Base-by-base conservation (phyloP, 1,139 yeast genomes). In the Nakaseomyces uthaithaninus region DNA sequence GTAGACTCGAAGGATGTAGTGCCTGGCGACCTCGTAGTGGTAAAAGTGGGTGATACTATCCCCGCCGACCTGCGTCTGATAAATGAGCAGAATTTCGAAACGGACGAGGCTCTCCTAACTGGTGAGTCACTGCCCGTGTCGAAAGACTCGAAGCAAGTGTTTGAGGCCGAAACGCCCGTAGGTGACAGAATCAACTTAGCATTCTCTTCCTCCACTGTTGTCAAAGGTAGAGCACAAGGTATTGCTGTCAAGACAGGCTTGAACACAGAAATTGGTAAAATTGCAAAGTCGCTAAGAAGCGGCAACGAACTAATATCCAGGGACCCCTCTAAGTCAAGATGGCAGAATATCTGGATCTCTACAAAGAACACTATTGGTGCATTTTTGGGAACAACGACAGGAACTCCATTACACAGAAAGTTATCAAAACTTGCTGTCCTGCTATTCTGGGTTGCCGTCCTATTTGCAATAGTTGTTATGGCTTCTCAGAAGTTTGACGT, bases 351-450 rank as follows among this genome's bases (percentile, higher is more conserved):
- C 7, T 48, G 48, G 41, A 39, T 47, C 7, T 69, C 85, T 6
- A 44, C 67, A 30, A 70, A 70, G 47, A 73, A 74, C 50, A 65
- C 76, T 33, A 55, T 75, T 44, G 83, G 86, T 42, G 75, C 80
- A 42, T 72, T 86, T 48, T 68, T 85, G 49, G 95, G 95, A 40
- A 73, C 80, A 16, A 74, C 74, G 39, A 75, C 71, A 11, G 95
- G 93, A 60, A 93, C 98, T 9, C 98, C 98, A 1, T 70, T 91
- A 49, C 98, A 93, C 63, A 76, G 80, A 49, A 85, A 95, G 24
- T 85, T 93, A 94, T 96, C 91, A 54, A 81, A 83, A 57, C 71
- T 91, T 49, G 98, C 98, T 26, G 93, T 93, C 49, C 69, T 91
- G 40, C 80, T 95, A 1, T 64, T 81, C 39, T 75, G 82, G 57